Evolutionary conservation across 1,284 basidiomycete species (phyloP).

Genomic region (Ceratobasidium sp.): DNA sequence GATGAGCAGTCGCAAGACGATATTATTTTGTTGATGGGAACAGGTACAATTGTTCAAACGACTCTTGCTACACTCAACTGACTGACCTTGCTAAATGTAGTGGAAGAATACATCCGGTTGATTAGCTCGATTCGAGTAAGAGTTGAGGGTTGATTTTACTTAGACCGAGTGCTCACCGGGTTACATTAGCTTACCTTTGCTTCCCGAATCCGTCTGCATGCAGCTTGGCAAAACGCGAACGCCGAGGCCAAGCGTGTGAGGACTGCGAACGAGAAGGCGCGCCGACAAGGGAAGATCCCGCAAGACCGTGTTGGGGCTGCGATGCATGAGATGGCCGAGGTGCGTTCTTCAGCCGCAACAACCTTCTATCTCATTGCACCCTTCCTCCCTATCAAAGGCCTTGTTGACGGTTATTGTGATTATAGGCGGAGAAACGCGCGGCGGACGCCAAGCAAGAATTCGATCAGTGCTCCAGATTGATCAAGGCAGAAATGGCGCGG

Average conservation of each 20-base stretch:
- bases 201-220: slow-evolving; percentile 84
- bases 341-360: slow-evolving; percentile 51
- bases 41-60: slow-evolving; percentile 60
- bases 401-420: slow-evolving; percentile 24
- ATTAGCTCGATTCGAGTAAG: slow-evolving; percentile 89
- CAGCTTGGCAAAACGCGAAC: slow-evolving; percentile 82
- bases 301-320: slow-evolving; percentile 73
- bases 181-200: slow-evolving; percentile 77
- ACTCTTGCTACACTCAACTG: slow-evolving; percentile 37
- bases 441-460: slow-evolving; percentile 87
- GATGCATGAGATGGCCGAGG: slow-evolving; percentile 82
- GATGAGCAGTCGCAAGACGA: slow-evolving; percentile 81
- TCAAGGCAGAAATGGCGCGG: slow-evolving; percentile 90
- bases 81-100: too few relatives aligned
- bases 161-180: not conserved
- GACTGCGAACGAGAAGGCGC: slow-evolving; percentile 81
- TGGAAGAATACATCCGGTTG: slow-evolving; percentile 92
- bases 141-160: slow-evolving; percentile 40
- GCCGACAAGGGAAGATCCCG: slow-evolving; percentile 74
- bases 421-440: slow-evolving; percentile 82
- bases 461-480: slow-evolving; percentile 84
- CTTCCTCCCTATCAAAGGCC: too few relatives aligned
- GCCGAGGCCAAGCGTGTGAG: slow-evolving; percentile 77
- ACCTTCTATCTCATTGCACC: slow-evolving; percentile 12
- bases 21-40: slow-evolving; percentile 78